Evolutionary conservation across 169 alveolate genomes (phyloP).

Genomic region (Eimeria tenella): DNA sequence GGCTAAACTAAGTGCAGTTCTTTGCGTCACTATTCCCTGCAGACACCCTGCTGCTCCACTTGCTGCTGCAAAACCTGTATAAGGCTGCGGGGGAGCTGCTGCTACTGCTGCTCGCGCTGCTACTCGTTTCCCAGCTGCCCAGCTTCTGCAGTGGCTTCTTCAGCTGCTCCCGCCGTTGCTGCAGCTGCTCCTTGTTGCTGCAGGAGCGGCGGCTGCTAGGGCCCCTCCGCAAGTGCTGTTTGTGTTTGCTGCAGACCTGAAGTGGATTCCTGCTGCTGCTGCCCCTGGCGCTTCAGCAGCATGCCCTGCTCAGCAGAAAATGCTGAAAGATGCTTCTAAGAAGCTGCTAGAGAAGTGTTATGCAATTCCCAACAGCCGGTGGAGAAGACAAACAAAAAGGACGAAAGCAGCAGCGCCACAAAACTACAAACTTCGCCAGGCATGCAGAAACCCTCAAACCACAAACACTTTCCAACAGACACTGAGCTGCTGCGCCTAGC

Average conservation of each 20-base stretch:
- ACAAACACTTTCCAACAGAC: no score
- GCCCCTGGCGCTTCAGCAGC: constrained; percentile 39
- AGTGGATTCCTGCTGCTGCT: background rate
- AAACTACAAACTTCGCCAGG: no score
- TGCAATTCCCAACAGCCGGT: no score
- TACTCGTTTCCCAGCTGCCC: background rate
- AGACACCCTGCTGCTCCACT: constrained; percentile 6
- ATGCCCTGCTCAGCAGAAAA: background rate
- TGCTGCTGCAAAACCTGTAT: constrained; percentile 17
- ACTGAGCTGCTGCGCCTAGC: background rate
- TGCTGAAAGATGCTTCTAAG: background rate
- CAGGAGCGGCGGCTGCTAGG: background rate
- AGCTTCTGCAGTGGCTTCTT: constrained; percentile 13
- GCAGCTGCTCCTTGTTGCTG: constrained; percentile 21
- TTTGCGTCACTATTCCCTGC: background rate
- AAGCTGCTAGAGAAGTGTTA: background rate
- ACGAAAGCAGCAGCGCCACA: no score
- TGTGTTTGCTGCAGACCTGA: background rate
- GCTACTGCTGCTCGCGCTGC: constrained; percentile 10
- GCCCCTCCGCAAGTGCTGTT: background rate
- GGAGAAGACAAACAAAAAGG: no score
- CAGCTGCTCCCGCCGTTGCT: background rate
- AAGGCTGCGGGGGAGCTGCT: background rate
- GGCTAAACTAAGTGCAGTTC: no score
- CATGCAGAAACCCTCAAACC: no score